These are phyloP conservation scores for Erigeron philadelphicus DNA, from an alignment of 140 eudicot genomes.

Conservation along the genomic window DNA sequence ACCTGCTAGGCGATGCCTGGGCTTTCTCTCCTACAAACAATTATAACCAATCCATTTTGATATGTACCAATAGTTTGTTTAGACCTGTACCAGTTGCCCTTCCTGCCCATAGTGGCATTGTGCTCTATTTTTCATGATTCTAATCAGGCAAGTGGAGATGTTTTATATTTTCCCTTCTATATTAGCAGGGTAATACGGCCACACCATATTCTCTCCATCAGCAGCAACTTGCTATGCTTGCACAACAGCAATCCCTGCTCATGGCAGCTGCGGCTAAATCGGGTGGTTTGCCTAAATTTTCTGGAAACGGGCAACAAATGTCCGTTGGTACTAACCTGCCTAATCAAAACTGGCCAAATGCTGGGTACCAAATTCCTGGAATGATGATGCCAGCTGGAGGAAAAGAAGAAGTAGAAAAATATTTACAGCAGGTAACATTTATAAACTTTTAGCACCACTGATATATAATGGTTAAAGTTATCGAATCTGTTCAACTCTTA, in stretches of 20 bases:
- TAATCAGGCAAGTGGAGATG: background rate
- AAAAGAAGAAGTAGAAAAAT: conserved; percentile 50
- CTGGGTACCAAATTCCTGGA: conserved; percentile 67
- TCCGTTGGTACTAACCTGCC: conserved; percentile 45
- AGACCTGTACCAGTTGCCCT: too few relatives aligned
- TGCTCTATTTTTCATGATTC: background rate
- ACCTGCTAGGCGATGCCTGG: too few relatives aligned
- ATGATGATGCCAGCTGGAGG: conserved; percentile 56
- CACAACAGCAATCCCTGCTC: conserved; percentile 73
- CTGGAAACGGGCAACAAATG: conserved; percentile 51
- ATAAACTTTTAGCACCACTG: conserved; percentile 4
- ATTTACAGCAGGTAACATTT: conserved; percentile 53
- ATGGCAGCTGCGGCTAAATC: conserved; percentile 82
- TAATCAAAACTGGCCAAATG: conserved; percentile 63
- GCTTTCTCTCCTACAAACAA: too few relatives aligned
- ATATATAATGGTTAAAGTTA: conserved; percentile 3
- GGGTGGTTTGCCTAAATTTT: conserved; percentile 45
- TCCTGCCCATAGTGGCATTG: too few relatives aligned
- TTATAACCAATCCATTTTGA: too few relatives aligned
- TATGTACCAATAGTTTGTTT: too few relatives aligned
- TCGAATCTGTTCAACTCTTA: too few relatives aligned
- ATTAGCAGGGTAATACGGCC: conserved; percentile 64
- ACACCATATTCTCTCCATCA: conserved; percentile 79
- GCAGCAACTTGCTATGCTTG: conserved; percentile 86
- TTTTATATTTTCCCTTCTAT: background rate